Percentiles rank a stretch among this genome's conserved stretches.
phyloP scores from a whole-genome alignment of 345 rosid species.

The Eucalyptus fibrosa region DNA sequence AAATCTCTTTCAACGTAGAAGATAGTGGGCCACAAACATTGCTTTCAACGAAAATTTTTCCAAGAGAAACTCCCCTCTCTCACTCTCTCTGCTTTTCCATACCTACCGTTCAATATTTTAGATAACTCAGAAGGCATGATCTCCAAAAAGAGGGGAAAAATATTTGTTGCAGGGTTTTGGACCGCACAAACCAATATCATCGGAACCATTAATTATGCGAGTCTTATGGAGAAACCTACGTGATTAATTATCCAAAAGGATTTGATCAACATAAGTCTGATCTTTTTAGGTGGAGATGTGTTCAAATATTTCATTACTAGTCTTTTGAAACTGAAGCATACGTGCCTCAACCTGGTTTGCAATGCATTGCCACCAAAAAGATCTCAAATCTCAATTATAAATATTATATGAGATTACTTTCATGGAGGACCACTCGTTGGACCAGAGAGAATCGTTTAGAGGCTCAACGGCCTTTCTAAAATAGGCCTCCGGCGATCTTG shows the following conservation, averaged over 20 bases:
- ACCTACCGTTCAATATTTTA: background rate
- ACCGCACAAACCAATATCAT: background rate
- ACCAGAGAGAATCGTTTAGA: background rate
- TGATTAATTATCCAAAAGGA: background rate
- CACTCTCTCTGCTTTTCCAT: background rate
- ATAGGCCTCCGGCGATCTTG: constrained; percentile 51
- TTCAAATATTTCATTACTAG: background rate
- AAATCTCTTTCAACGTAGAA: background rate
- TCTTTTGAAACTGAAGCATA: background rate
- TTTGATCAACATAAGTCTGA: background rate
- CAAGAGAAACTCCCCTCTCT: background rate
- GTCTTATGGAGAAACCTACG: background rate
- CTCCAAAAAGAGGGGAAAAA: too few relatives aligned
- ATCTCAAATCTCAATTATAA: background rate
- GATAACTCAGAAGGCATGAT: background rate
- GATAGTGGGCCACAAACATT: background rate
- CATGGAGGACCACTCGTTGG: background rate
- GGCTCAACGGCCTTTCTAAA: background rate
- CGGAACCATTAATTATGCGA: background rate
- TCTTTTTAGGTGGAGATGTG: background rate
- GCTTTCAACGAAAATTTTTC: background rate
- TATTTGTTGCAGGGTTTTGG: background rate
- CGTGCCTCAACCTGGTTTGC: background rate
- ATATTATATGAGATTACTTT: background rate
- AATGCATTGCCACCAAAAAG: background rate